phyloP scores from a whole-genome alignment of 192 early-diverging fungal species.

The Entomortierella chlamydospora region DNA sequence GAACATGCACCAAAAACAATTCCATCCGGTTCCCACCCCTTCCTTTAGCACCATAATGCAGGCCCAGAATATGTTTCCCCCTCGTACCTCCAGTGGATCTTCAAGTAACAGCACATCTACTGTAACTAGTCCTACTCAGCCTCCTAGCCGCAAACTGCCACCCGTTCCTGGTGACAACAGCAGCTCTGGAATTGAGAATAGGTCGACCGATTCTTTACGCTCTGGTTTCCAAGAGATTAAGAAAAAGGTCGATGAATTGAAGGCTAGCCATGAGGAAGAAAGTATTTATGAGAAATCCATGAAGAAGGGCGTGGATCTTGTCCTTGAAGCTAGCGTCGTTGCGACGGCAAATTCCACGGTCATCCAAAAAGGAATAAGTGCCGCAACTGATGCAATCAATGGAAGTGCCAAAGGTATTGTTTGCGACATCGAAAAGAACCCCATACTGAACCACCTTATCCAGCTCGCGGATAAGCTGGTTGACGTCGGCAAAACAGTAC shows the following conservation, averaged over 20 bases:
- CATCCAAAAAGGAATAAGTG: slow-evolving; percentile 9
- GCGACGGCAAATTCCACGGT: slow-evolving; percentile 1
- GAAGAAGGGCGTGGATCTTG: slow-evolving; percentile 18
- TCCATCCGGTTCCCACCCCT: slow-evolving; percentile 10
- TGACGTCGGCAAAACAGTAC: slow-evolving; percentile 56
- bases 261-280: neutral
- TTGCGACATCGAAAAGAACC: slow-evolving; percentile 33
- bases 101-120: neutral
- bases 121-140: slow-evolving; percentile 27
- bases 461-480: slow-evolving; percentile 57
- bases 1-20: slow-evolving; percentile 21
- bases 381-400: slow-evolving; percentile 13
- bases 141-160: slow-evolving; percentile 35
- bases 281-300: neutral
- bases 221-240: slow-evolving; percentile 21
- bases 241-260: slow-evolving; percentile 13
- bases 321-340: slow-evolving; percentile 1
- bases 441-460: slow-evolving; percentile 38
- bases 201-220: neutral
- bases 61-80: slow-evolving; percentile 15
- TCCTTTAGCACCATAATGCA: slow-evolving; percentile 30
- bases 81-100: slow-evolving; percentile 3
- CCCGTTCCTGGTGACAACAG: slow-evolving; percentile 13
- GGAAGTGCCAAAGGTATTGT: slow-evolving; percentile 6
- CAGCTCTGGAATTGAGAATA: neutral